These are phyloP conservation scores for Fusarium protoensiforme DNA, from an alignment of 2,329 filamentous ascomycete species.

Conservation along the genomic window DNA sequence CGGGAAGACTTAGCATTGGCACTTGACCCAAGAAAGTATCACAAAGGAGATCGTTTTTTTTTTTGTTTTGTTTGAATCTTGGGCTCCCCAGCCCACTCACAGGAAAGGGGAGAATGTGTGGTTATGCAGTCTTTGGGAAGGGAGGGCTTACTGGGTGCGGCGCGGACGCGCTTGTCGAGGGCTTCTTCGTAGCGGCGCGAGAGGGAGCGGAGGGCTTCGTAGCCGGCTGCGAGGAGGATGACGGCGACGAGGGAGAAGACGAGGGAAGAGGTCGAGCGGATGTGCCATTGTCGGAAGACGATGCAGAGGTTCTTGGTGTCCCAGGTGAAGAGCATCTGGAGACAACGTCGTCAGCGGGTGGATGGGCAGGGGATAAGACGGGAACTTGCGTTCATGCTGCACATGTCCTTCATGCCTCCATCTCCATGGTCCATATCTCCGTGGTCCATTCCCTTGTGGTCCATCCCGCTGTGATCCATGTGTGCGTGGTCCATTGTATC, in stretches of 20 bases:
- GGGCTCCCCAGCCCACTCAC: slow-evolving; percentile 10
- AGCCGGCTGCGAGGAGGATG: slow-evolving; percentile 86
- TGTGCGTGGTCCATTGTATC: slow-evolving; percentile 56
- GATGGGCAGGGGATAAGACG: background rate
- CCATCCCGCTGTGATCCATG: slow-evolving; percentile 58
- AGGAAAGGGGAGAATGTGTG: slow-evolving; percentile 10
- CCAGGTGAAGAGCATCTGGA: slow-evolving; percentile 98
- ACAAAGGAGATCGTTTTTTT: slow-evolving; percentile 22
- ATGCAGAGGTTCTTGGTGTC: slow-evolving; percentile 94
- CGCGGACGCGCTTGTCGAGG: slow-evolving; percentile 59
- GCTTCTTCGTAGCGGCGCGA: slow-evolving; percentile 80
- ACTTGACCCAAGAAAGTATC: slow-evolving; percentile 25
- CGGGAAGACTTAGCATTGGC: slow-evolving; percentile 47
- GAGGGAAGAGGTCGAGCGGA: slow-evolving; percentile 79
- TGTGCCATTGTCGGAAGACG: slow-evolving; percentile 91
- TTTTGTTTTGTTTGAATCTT: slow-evolving; percentile 11
- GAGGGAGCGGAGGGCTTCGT: slow-evolving; percentile 85
- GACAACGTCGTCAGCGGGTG: background rate
- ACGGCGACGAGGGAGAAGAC: slow-evolving; percentile 86
- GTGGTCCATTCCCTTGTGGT: slow-evolving; percentile 63
- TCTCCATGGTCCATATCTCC: slow-evolving; percentile 69
- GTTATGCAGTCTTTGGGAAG: background rate
- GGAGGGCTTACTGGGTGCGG: slow-evolving; percentile 62
- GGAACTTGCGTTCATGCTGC: slow-evolving; percentile 86
- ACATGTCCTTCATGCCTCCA: slow-evolving; percentile 73